Base-by-base conservation (phyloP, 2,329 filamentous ascomycete species). In the Pseudopithomyces maydicus region DNA sequence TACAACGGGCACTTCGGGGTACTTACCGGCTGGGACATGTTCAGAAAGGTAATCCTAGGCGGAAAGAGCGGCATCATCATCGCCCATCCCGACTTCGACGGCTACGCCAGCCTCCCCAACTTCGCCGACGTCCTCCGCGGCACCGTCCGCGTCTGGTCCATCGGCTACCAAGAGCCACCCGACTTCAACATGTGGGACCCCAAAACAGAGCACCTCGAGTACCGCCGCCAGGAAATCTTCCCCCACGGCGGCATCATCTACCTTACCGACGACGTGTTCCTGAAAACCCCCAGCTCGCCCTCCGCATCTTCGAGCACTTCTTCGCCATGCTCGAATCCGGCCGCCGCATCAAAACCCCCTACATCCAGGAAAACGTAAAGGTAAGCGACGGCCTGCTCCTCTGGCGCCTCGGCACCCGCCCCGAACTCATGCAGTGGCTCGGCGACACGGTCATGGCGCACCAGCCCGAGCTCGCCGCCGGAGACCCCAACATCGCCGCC, bases 191-290 rank as follows among this genome's bases (percentile, higher is more conserved):
- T 56, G 12, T 56, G 63, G 11, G 44, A 63, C 17, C 52, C 61
- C 2, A 53, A 63, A 5, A 42, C 36, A 5, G 66, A 63, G 8
- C 55, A 55, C 3, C 19, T 52, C 4, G 61, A 54, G 55, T 69
- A 63, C 56, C 71, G 55, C 46, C 73, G 57, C n/a, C 59, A 71
- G 23, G 62, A 65, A n/a, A 61, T 74, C 1, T 79, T 80, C 43
- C 75, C 77, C 1, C 60, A 66, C 22, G 78, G 78, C 6, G 69
- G 67, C 6, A 69, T 78, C 6, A 71, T 76, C 11, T 77, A 78
- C 59, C 75, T 81, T 15, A 80, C 78, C 1, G 78, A 80, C 38
- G 75, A 80, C 26, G 69, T 79, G 1, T 77, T 80, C 42, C 61
- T 71, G n/a, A 58, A 75, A 42, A 60, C 74, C 78, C 78, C 4